Evolutionary conservation across 371 early-diverging fungal species (phyloP), one percentile per base, ranked within the genome.

Genomic region (Umbelopsis sp.): DNA sequence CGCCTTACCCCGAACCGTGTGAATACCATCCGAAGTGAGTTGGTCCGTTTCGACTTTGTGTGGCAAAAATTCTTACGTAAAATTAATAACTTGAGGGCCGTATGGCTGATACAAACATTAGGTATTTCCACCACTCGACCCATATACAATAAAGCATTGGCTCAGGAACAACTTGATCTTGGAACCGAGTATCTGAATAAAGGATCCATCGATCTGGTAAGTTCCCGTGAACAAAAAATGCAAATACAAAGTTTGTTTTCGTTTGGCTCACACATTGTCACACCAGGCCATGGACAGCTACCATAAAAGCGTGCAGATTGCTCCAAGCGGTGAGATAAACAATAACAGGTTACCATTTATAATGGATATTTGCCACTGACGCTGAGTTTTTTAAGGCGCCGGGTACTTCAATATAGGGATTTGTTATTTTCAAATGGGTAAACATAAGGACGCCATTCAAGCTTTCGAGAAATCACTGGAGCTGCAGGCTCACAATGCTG

Each of bases 351-450:
- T 11, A 22, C 7, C 22, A 65, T 32, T 12, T 9, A 11, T 18
- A 32, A 22, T 24, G 38, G 29, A 29, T 29, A 12, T 25, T 44
- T 18, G 14, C n/a, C 50, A 38, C 22, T 25, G 18, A 12, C 32
- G 18, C 50, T 50, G n/a, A 38, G 20, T 14, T 22, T 69, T 24
- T n/a, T 69, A 76, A 75, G 84, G 86, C 4, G 86, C 89, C 35
- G 91, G 86, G 3, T 87, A 87, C 67, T 95, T 91, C 76, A 95
- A 94, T 70, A 88, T 91, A 73, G 95, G 91, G 18, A 88, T 93
- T 35, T 90, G 92, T 73, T 87, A 91, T 63, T 90, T 89, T 65
- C 84, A 87, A 74, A 78, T 92, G 77, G 91, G 90, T 53, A 91
- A 74, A 74, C 83, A 83, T 48, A 74, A 76, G 37, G 83, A 83